Evolutionary conservation across 768 basidiomycete genomes (phyloP).

Genomic region (Auricularia sp.): DNA sequence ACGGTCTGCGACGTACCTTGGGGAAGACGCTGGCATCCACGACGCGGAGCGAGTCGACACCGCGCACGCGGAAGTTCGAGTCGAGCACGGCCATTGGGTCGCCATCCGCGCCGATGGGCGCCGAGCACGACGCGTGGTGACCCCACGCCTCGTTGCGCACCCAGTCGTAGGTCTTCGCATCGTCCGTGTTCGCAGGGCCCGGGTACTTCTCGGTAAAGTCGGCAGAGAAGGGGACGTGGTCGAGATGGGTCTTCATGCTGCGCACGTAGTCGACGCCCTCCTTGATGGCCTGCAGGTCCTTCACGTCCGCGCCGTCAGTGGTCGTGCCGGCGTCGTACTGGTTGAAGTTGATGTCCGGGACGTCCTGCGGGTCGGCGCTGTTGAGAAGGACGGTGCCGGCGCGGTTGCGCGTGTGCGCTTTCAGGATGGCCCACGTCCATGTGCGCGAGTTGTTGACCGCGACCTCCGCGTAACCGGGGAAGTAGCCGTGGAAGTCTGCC

Average conservation of each 20-base stretch:
- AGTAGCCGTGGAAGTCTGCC: background rate
- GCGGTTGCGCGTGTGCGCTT: background rate
- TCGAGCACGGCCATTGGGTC: slow-evolving; percentile 8
- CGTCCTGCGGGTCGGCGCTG: background rate
- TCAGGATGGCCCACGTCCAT: background rate
- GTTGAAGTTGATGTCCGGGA: background rate
- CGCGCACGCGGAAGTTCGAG: slow-evolving; percentile 7
- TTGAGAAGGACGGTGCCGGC: background rate
- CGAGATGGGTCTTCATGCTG: background rate
- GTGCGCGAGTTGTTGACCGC: background rate
- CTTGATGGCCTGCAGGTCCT: background rate
- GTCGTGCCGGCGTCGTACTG: background rate
- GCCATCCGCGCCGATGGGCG: background rate
- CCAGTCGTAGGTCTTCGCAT: background rate
- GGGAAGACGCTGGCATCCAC: slow-evolving; percentile 8
- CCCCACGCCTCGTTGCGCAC: background rate
- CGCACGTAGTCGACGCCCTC: background rate
- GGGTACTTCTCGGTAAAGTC: background rate
- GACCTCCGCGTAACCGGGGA: background rate
- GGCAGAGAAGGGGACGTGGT: background rate
- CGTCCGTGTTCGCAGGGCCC: background rate
- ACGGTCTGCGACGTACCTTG: slow-evolving; percentile 4
- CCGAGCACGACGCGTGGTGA: background rate
- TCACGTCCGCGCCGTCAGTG: background rate
- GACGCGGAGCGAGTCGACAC: slow-evolving; percentile 6